phyloP scores from a whole-genome alignment of 2,329 filamentous ascomycete genomes.

The Chaetothyriales sp. region DNA sequence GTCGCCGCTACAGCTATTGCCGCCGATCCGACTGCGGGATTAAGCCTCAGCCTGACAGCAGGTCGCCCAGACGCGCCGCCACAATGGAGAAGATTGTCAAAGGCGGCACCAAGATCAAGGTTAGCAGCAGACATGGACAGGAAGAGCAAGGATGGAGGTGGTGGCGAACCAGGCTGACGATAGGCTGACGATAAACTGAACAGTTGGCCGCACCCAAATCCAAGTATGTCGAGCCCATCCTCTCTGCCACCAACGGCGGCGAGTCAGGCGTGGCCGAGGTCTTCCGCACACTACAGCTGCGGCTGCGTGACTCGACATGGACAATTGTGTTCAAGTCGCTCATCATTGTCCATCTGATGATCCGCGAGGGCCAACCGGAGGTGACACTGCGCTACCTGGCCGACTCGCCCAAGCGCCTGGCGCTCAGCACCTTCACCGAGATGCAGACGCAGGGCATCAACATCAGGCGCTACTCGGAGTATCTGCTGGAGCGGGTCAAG shows the following conservation, averaged over 20 bases:
- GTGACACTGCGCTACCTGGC: slow-evolving; percentile 74
- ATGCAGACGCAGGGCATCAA: slow-evolving; percentile 91
- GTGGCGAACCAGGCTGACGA: no score
- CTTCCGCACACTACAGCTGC: slow-evolving; percentile 77
- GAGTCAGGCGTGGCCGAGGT: slow-evolving; percentile 92
- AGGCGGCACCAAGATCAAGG: slow-evolving; percentile 96
- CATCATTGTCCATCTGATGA: slow-evolving; percentile 94
- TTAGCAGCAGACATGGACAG: slow-evolving; percentile 25
- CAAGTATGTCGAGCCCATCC: slow-evolving; percentile 97
- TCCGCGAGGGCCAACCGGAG: slow-evolving; percentile 81
- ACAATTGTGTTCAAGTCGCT: slow-evolving; percentile 98
- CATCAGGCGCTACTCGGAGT: slow-evolving; percentile 80
- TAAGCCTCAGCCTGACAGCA: background rate
- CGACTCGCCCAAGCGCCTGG: slow-evolving; percentile 66
- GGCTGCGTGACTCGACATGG: slow-evolving; percentile 92
- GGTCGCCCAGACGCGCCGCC: background rate
- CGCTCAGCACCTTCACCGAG: slow-evolving; percentile 82
- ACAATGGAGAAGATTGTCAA: slow-evolving; percentile 99
- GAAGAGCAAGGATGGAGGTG: background rate
- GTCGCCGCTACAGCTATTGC: background rate
- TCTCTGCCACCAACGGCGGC: slow-evolving; percentile 84
- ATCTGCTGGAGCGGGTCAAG: slow-evolving; percentile 66
- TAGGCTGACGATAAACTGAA: slow-evolving; percentile 16
- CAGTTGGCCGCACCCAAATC: slow-evolving; percentile 92
- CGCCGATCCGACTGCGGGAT: background rate